A percentile compares a stretch with the other conserved stretches of the same genome.
These are phyloP conservation scores for Vitis riparia DNA, from an alignment of 164 flowering plant species.

Conservation along the genomic window DNA sequence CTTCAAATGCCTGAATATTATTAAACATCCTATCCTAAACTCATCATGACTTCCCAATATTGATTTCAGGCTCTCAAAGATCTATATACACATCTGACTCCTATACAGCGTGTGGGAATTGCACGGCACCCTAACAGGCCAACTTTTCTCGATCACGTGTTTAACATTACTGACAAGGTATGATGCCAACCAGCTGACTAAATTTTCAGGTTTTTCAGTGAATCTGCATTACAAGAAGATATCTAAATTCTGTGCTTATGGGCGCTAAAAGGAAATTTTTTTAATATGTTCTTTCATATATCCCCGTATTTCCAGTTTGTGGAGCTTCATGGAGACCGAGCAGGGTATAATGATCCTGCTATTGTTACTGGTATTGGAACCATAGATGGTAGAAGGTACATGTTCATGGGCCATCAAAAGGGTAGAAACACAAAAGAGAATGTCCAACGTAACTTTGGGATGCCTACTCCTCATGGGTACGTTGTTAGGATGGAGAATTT, in stretches of 20 bases:
- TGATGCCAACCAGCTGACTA: not conserved
- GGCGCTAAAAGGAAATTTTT: not conserved
- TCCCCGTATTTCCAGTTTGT: slow-evolving; percentile 61
- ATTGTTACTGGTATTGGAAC: slow-evolving; percentile 90
- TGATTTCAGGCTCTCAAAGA: slow-evolving; percentile 75
- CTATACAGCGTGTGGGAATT: slow-evolving; percentile 86
- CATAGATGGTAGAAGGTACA: slow-evolving; percentile 74
- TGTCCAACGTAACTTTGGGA: slow-evolving; percentile 93
- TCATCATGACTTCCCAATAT: slow-evolving; percentile 3
- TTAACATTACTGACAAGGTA: slow-evolving; percentile 93
- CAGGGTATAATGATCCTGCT: slow-evolving; percentile 97
- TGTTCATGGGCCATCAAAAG: slow-evolving; percentile 98
- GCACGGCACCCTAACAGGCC: slow-evolving; percentile 98
- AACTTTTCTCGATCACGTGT: slow-evolving; percentile 90
- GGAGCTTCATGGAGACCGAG: slow-evolving; percentile 98
- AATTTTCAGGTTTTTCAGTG: not conserved
- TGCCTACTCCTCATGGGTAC: slow-evolving; percentile 99
- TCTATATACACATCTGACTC: slow-evolving; percentile 75
- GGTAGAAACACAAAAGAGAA: slow-evolving; percentile 97
- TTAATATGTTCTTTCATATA: slow-evolving; percentile 6
- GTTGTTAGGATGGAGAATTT: slow-evolving; percentile 6
- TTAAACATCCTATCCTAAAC: no score
- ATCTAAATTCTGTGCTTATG: not conserved
- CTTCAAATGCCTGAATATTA: not conserved
- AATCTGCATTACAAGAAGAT: not conserved